A percentile compares a stretch with the other conserved stretches of the same genome.
Conservation (phyloP, 305 asterid species). For the Plantago coronopus region DNA sequence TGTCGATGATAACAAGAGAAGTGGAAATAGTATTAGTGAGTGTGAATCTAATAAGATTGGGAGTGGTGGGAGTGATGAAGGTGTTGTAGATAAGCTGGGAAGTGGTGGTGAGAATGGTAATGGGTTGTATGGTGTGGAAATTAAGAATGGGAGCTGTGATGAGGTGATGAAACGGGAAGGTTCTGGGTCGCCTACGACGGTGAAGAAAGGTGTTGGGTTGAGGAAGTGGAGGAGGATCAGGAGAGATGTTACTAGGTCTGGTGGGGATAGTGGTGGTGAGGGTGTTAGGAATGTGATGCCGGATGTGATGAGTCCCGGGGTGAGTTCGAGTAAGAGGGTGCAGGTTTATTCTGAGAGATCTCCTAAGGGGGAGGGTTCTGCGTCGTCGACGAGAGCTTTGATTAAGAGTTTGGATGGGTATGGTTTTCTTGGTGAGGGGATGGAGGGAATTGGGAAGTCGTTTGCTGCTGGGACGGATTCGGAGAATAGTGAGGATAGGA, state of each 20-base stretch:
- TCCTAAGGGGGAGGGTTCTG: conserved; percentile 56
- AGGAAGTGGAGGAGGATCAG: conserved; percentile 83
- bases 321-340: conserved; percentile 35
- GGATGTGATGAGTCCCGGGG: conserved; percentile 30
- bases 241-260: conserved; percentile 42
- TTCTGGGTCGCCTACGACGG: conserved; percentile 21
- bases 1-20: conserved; percentile 41
- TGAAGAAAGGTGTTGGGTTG: conserved; percentile 59
- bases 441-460: conserved; percentile 27
- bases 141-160: conserved; percentile 22
- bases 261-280: conserved; percentile 36
- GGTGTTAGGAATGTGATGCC: conserved; percentile 30
- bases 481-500: conserved; percentile 50
- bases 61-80: no score
- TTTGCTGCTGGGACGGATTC: conserved; percentile 44
- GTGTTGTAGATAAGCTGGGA: not conserved
- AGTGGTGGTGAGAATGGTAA: not conserved
- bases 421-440: conserved; percentile 36
- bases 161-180: conserved; percentile 17
- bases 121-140: conserved; percentile 31
- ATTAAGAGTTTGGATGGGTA: conserved; percentile 37
- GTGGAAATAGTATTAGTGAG: conserved; percentile 29
- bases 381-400: conserved; percentile 59
- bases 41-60: no score
- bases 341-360: conserved; percentile 37